Evolutionary conservation across 75 land plant species (phyloP).

Genomic region (Ceratopteris richardii): DNA sequence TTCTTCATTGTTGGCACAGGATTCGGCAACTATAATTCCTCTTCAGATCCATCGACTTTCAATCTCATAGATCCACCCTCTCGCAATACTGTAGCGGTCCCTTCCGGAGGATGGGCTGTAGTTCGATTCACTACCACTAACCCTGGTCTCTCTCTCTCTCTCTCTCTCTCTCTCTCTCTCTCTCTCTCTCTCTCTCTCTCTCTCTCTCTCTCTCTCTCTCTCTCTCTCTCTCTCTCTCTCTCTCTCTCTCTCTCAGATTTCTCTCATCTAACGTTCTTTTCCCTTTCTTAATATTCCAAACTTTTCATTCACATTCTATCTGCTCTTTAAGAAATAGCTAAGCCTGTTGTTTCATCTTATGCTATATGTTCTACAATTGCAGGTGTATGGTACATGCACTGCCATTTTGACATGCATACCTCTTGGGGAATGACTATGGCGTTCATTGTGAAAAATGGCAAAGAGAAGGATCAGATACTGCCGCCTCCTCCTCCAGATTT

Average conservation of each 20-base stretch:
- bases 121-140: constrained; percentile 24
- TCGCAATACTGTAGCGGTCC: constrained; percentile 26
- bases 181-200: background rate
- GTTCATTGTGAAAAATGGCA: constrained; percentile 27
- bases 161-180: background rate
- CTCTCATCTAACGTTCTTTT: too few relatives aligned
- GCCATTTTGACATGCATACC: constrained; percentile 48
- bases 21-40: constrained; percentile 19
- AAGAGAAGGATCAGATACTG: constrained; percentile 12
- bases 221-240: too few relatives aligned
- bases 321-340: background rate
- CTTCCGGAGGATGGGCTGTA: constrained; percentile 28
- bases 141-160: constrained; percentile 18
- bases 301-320: background rate
- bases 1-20: constrained; percentile 24
- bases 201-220: too few relatives aligned
- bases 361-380: background rate
- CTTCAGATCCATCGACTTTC: constrained; percentile 13
- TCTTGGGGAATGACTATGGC: constrained; percentile 36
- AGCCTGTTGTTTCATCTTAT: background rate
- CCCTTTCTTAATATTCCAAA: too few relatives aligned
- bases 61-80: constrained; percentile 28
- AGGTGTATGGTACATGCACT: constrained; percentile 64
- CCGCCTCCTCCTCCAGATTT: constrained; percentile 26
- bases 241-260: too few relatives aligned